A percentile compares a stretch with the other conserved stretches of the same genome.
These are phyloP conservation scores for Pestalotiopsis sp. DNA, from an alignment of 2,329 filamentous ascomycete species.

Conservation along the genomic window DNA sequence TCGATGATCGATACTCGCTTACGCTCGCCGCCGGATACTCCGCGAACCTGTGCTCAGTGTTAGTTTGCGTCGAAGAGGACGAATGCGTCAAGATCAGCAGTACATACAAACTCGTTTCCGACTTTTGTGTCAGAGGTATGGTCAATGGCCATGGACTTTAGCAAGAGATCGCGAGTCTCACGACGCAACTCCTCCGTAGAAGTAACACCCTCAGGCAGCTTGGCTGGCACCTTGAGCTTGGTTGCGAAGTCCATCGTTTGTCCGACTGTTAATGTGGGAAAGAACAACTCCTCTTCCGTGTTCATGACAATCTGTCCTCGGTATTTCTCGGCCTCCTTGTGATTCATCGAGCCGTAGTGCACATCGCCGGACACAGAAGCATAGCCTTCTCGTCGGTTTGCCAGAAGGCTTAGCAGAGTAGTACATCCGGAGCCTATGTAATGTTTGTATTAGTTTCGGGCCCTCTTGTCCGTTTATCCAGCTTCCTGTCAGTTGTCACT, in stretches of 20 bases:
- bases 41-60: constrained; percentile 37
- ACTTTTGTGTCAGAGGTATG: constrained; percentile 60
- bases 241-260: constrained; percentile 73
- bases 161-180: constrained; percentile 58
- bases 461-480: constrained; percentile 26
- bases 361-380: constrained; percentile 55
- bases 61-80: neutral
- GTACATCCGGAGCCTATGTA: constrained; percentile 42
- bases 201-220: constrained; percentile 3
- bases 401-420: constrained; percentile 54
- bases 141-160: constrained; percentile 49
- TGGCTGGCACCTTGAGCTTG: constrained; percentile 12
- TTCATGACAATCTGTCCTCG: constrained; percentile 54
- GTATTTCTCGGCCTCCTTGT: constrained; percentile 52
- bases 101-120: constrained; percentile 61
- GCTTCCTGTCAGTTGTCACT: neutral
- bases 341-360: constrained; percentile 44
- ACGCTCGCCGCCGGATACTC: constrained; percentile 69
- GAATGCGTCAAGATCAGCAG: neutral
- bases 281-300: constrained; percentile 70
- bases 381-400: constrained; percentile 30
- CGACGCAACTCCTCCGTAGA: constrained; percentile 32
- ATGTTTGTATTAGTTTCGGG: neutral
- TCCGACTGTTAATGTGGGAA: constrained; percentile 75
- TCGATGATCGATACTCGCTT: constrained; percentile 73